Evolutionary conservation across 2,329 filamentous ascomycete genomes (phyloP), one percentile per base, ranked within the genome.

Genomic region (Clarireedia homoeocarpa): DNA sequence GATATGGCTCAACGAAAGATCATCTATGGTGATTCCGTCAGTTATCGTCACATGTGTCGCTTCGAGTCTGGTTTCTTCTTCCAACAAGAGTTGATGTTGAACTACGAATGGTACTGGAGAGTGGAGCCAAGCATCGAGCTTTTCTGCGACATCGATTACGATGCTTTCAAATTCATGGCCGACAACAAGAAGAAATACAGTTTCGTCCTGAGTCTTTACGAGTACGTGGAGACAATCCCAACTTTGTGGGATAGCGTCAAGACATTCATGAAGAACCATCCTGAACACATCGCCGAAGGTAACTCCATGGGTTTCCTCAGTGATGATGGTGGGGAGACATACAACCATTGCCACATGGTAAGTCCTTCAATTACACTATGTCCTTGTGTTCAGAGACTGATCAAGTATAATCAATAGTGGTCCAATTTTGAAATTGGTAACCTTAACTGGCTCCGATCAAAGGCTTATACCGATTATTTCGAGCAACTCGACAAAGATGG

Each of bases 21-120:
- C 72, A 99, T 99, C 73, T 99, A 99, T 71, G 94, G 94, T 59
- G 94, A 97, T 73, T 96, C 91, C 10, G 76, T 95, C 74, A 95
- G 89, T 75, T 99, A 99, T 77, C 85, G 94, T 61, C 95, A 99
- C 78, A 99, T 99, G 94, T 99, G 94, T 75, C 89, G 94, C 62
- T 99, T 96, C 71, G 94, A 99, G 74, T 97, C 92, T 6, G 94
- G 94, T 40, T 99, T 99, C 80, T 99, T 99, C 81, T 99, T 97
- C 83, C 90, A 88, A 59, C 94, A 99, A 72, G 82, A 84, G 30
- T 76, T 96, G 64, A 91, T 99, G 89, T 75, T 89, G 72, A 91
- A 97, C 71, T 99, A 95, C 74, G 94, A 99, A 70, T 99, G 90
- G 83, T 99, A 99, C 81, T 99, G 94, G 94, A 89, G 95, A 65